A percentile compares a stretch with the other conserved stretches of the same genome.
Evolutionary conservation across 108 stramenopile genomes (phyloP).

Genomic region (Bacterosira constricta): DNA sequence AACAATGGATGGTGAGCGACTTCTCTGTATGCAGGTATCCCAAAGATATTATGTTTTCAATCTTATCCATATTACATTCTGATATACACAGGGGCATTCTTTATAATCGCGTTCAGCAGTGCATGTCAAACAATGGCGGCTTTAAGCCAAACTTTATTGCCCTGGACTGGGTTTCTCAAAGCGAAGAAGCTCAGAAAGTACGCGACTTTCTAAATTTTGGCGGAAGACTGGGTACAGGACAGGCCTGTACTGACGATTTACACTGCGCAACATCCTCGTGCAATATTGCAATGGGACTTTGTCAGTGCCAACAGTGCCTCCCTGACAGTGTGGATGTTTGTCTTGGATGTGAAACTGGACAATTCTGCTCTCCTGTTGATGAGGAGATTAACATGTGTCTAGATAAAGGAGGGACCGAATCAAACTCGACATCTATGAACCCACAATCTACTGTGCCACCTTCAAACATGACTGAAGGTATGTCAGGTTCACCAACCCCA

Average conservation of each 20-base stretch:
- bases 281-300: slow-evolving; percentile 13
- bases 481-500: not conserved
- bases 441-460: not conserved
- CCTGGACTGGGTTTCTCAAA: slow-evolving; percentile 27
- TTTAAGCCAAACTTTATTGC: slow-evolving; percentile 37
- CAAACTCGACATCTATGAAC: no score
- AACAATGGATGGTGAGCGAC: not conserved
- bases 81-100: slow-evolving; percentile 6
- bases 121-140: slow-evolving; percentile 28
- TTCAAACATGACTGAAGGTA: no score
- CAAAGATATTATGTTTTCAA: no score
- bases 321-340: not conserved
- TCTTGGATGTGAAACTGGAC: slow-evolving; percentile 17
- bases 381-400: slow-evolving; percentile 13
- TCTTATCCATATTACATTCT: no score
- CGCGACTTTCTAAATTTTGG: slow-evolving; percentile 28
- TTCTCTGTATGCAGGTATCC: not conserved
- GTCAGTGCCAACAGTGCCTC: slow-evolving; percentile 29
- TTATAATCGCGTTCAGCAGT: not conserved
- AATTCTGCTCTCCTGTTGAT: slow-evolving; percentile 8
- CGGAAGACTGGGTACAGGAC: slow-evolving; percentile 22
- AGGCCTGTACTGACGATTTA: slow-evolving; percentile 11
- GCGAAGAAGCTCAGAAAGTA: slow-evolving; percentile 7
- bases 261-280: slow-evolving; percentile 34
- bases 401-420: not conserved